Evolutionary conservation across 2,329 filamentous ascomycete genomes (phyloP), one percentile per base, ranked within the genome.

Genomic region (Hypoxylon sp.): DNA sequence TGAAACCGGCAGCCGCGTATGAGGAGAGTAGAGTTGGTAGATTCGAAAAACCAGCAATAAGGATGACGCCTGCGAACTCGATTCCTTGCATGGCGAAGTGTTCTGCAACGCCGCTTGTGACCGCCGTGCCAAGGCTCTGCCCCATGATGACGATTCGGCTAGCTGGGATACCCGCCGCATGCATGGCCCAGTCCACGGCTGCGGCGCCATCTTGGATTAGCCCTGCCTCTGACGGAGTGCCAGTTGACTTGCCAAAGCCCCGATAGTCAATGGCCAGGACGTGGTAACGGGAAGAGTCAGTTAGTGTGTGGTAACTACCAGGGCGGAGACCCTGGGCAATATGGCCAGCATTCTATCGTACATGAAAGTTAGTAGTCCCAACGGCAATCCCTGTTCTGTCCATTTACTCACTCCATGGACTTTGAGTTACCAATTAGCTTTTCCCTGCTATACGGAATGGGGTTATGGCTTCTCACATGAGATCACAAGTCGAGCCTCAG

Each of bases 251-350:
- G 0, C 94, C 94, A 74, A 93, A 98, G 5, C 94, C 94, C 17
- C 94, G 91, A 80, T 98, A 98, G 83, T 97, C 94, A 74, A 97
- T 90, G 42, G 93, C 88, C n/a, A 98, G 84, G 48, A 97, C 87
- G 77, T 98, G 94, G 60, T 94, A 90, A 0, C 86, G 87, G 1
- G 91, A 92, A 2, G 90, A 89, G 58, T 91, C 88, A 3, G 94
- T 89, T 46, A 97, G 83, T 48, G 90, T 86, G 73, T 94, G 93
- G 78, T 97, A 97, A 63, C 90, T 92, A 33, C 90, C 85, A 1
- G 94, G 91, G 14, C 95, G 89, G 77, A 90, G 87, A 66, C 89
- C 90, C 78, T 97, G 92, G 17, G 91, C 94, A 31, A 98, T 80
- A 74, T 97, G 93, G 4, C 93, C 95, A 35, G 94, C 94, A 79